A percentile compares a stretch with the other conserved stretches of the same genome.
phyloP scores from a whole-genome alignment of 257 asterid genomes.

The Capsicum rhomboideum region DNA sequence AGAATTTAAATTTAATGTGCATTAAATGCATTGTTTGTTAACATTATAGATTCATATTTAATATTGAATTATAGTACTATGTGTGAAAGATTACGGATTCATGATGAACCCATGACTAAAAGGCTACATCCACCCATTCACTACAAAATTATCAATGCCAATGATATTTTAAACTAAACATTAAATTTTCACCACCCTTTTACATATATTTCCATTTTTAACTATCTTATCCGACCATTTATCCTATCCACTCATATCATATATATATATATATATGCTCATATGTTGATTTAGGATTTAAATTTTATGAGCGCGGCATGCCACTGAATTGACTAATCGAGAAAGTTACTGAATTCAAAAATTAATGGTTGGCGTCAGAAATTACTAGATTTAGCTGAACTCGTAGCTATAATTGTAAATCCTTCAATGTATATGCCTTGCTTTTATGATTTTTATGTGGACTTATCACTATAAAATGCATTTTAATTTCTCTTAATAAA shows the following conservation, averaged over 20 bases:
- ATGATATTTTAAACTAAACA: too few species aligned
- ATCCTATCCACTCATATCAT: too few species aligned
- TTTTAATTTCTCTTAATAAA: neutral
- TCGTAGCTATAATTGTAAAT: neutral
- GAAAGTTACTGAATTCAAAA: neutral
- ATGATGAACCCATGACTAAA: too few species aligned
- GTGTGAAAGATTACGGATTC: too few species aligned
- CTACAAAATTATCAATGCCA: too few species aligned
- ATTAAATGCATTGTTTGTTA: neutral
- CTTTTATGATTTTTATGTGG: neutral
- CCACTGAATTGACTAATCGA: neutral
- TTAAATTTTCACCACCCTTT: too few species aligned
- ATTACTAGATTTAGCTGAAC: neutral
- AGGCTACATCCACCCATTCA: too few species aligned
- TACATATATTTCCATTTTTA: too few species aligned
- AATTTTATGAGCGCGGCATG: neutral
- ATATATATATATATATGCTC: neutral
- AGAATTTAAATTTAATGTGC: neutral
- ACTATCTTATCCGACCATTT: too few species aligned
- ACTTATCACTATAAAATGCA: neutral
- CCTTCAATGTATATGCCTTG: neutral
- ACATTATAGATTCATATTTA: neutral
- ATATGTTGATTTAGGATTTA: neutral
- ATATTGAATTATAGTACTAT: too few species aligned
- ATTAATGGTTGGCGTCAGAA: neutral